These are phyloP conservation scores for Fonsecaea erecta DNA, from an alignment of 2,329 filamentous ascomycete species.

Conservation along the genomic window DNA sequence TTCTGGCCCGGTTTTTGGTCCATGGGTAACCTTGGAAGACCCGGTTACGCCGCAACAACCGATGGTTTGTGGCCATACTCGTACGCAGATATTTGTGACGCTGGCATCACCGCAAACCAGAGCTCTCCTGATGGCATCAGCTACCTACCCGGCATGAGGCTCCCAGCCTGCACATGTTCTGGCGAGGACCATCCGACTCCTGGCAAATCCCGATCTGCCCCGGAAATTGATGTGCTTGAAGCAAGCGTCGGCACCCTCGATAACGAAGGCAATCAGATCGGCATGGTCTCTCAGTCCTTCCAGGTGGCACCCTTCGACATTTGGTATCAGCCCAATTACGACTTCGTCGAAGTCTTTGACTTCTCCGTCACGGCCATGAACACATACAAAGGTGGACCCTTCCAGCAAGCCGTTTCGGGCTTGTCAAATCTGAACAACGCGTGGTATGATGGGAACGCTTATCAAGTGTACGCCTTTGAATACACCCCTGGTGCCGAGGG, in stretches of 20 bases:
- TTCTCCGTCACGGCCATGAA: conserved; percentile 62
- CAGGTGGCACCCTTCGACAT: conserved; percentile 73
- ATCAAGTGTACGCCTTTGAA: conserved; percentile 68
- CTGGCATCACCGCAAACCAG: conserved; percentile 73
- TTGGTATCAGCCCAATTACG: conserved; percentile 69
- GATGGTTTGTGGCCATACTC: conserved; percentile 77
- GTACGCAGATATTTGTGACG: conserved; percentile 70
- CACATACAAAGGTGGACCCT: conserved; percentile 64
- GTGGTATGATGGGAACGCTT: conserved; percentile 69
- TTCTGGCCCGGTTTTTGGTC: conserved; percentile 79
- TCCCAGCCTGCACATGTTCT: conserved; percentile 70
- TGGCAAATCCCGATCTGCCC: conserved; percentile 68
- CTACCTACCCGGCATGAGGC: conserved; percentile 70
- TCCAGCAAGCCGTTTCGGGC: conserved; percentile 67
- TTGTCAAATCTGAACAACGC: conserved; percentile 66
- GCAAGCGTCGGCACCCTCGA: conserved; percentile 63
- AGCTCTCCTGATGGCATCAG: conserved; percentile 69
- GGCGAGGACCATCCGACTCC: conserved; percentile 68
- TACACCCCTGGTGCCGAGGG: conserved; percentile 65
- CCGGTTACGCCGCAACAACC: conserved; percentile 71
- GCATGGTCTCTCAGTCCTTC: conserved; percentile 68
- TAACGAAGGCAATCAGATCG: conserved; percentile 58
- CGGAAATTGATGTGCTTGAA: conserved; percentile 74
- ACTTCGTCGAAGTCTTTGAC: conserved; percentile 70
- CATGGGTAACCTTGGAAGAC: conserved; percentile 73